Conservation (phyloP, 306 rosid species). For the Canavalia ensiformis region DNA sequence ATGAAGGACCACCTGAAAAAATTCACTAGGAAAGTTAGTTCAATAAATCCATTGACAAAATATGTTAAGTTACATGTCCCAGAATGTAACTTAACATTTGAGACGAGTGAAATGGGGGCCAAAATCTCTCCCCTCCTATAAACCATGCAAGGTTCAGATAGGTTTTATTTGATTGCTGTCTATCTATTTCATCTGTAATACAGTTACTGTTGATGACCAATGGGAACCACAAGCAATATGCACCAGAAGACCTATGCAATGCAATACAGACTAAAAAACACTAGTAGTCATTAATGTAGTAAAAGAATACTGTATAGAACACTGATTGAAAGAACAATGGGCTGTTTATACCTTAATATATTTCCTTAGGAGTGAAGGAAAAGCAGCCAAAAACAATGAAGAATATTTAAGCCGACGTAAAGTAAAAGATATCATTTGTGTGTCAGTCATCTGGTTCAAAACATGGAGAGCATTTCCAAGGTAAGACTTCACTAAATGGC, state of each 20-base stretch:
- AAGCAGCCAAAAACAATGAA: constrained; percentile 82
- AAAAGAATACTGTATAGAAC: neutral
- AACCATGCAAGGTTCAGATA: constrained; percentile 6
- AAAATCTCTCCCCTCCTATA: neutral
- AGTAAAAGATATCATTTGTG: constrained; percentile 90
- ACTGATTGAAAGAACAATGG: constrained; percentile 33
- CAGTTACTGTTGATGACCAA: constrained; percentile 1
- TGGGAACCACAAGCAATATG: constrained; percentile 37
- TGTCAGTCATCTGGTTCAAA: constrained; percentile 97
- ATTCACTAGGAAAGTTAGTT: constrained; percentile 45
- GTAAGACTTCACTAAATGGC: constrained; percentile 86
- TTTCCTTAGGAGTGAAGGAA: constrained; percentile 89
- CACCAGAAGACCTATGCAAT: constrained; percentile 34
- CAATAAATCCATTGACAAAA: constrained; percentile 26
- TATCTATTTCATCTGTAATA: constrained; percentile 22
- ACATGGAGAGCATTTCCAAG: constrained; percentile 92
- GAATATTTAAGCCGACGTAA: constrained; percentile 81
- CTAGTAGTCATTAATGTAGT: neutral
- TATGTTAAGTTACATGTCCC: constrained; percentile 33
- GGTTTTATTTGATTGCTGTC: constrained; percentile 10
- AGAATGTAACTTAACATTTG: constrained; percentile 16
- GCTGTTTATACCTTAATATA: constrained; percentile 74
- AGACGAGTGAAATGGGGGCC: neutral
- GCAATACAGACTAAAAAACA: constrained; percentile 36
- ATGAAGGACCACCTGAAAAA: constrained; percentile 83